Percentiles rank a stretch among this genome's conserved stretches.
These are phyloP conservation scores for Psilocybe tampanensis DNA, from an alignment of 768 basidiomycete species.

Conservation along the genomic window DNA sequence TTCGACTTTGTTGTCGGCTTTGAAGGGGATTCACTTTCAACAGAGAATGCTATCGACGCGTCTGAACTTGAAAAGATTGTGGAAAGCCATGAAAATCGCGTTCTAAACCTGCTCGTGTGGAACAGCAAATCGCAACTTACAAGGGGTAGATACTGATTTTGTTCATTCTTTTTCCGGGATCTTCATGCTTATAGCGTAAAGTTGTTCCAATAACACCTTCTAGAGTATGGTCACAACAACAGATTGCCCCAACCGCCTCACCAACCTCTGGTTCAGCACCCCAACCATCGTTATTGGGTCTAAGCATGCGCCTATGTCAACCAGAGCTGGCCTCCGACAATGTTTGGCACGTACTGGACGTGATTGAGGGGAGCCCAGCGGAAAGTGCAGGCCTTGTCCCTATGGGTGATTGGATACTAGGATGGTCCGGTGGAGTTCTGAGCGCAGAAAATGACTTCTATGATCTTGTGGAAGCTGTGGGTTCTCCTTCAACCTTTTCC, in stretches of 20 bases:
- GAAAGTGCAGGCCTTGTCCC: conserved; percentile 97
- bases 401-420: conserved; percentile 64
- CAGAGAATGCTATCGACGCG: conserved; percentile 62
- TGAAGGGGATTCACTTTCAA: conserved; percentile 63
- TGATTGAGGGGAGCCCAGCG: conserved; percentile 93
- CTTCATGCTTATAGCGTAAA: conserved; percentile 30
- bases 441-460: conserved; percentile 95
- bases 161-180: neutral
- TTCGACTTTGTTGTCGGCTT: conserved; percentile 98
- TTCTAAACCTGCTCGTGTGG: conserved; percentile 78
- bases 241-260: conserved; percentile 33
- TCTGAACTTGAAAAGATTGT: conserved; percentile 78
- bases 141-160: conserved; percentile 49
- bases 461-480: conserved; percentile 88
- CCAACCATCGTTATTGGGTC: conserved; percentile 89
- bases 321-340: conserved; percentile 88
- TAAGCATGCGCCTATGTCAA: conserved; percentile 92
- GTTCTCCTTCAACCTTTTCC: conserved; percentile 27
- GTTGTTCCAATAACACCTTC: conserved; percentile 88
- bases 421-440: conserved; percentile 92
- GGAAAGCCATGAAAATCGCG: conserved; percentile 75
- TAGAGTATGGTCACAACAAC: conserved; percentile 72
- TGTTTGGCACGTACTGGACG: conserved; percentile 98
- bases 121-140: conserved; percentile 76
- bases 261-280: conserved; percentile 43